phyloP scores from a whole-genome alignment of 1,284 basidiomycete genomes.

The Microbotryum intermedium region DNA sequence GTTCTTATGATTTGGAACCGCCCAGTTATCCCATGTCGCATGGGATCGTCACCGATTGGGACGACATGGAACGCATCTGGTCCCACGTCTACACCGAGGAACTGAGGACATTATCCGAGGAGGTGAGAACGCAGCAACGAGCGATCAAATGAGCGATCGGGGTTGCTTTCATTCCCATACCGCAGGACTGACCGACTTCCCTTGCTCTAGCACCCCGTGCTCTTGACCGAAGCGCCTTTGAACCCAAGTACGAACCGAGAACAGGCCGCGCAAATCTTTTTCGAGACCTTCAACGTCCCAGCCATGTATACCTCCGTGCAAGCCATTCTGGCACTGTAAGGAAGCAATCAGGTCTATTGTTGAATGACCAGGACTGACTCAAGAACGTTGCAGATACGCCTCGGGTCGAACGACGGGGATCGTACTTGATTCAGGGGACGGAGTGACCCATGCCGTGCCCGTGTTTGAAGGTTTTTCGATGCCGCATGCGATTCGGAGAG shows the following conservation, averaged over 20 bases:
- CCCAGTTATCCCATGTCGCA: slow-evolving; percentile 86
- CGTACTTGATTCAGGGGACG: slow-evolving; percentile 96
- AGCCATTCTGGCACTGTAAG: slow-evolving; percentile 88
- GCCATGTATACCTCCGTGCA: slow-evolving; percentile 95
- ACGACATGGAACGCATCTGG: slow-evolving; percentile 98
- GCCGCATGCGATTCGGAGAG: slow-evolving; percentile 92
- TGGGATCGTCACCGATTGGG: slow-evolving; percentile 72
- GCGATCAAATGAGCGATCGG: background rate
- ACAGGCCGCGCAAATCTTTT: slow-evolving; percentile 93
- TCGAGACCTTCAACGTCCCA: slow-evolving; percentile 98
- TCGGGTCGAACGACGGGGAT: slow-evolving; percentile 99
- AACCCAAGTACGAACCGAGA: slow-evolving; percentile 92
- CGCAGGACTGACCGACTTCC: background rate
- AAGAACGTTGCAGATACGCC: slow-evolving; percentile 62
- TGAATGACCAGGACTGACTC: background rate
- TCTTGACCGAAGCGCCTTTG: slow-evolving; percentile 87
- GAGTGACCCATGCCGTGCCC: slow-evolving; percentile 96
- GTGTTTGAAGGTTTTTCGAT: slow-evolving; percentile 99
- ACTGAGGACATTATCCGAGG: slow-evolving; percentile 85
- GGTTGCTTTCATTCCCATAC: background rate
- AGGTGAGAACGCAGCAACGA: slow-evolving; percentile 50
- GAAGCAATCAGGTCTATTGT: background rate
- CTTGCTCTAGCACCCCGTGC: slow-evolving; percentile 72
- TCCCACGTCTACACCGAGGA: slow-evolving; percentile 93
- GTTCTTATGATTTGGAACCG: background rate